These are phyloP conservation scores for Fusarium anthophilum DNA, from an alignment of 2,329 filamentous ascomycete species.

Conservation along the genomic window DNA sequence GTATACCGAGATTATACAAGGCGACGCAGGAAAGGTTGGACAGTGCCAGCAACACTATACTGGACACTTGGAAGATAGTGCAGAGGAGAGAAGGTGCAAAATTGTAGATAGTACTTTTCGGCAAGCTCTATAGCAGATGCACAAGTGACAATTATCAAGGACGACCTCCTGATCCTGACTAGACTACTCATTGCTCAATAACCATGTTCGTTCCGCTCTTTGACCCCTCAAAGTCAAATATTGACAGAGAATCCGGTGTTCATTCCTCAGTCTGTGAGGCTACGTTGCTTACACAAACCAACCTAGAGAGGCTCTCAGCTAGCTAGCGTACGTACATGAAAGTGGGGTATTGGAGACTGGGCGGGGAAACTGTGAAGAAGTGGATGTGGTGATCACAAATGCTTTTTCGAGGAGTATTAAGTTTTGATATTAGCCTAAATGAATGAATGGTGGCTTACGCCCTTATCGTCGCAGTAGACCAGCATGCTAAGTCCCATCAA, in stretches of 20 bases:
- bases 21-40: not conserved
- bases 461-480: accelerated
- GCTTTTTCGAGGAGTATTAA: not conserved
- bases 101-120: not conserved
- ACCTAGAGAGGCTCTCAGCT: not conserved
- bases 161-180: accelerated
- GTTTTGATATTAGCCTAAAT: not conserved
- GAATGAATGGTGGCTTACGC: too few species aligned
- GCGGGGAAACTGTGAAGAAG: not conserved
- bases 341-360: too few species aligned
- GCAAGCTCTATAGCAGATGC: accelerated
- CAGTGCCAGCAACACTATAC: not conserved
- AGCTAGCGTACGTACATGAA: not conserved
- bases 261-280: not conserved
- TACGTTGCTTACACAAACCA: not conserved
- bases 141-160: accelerated
- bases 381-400: not conserved
- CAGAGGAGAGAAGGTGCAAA: not conserved
- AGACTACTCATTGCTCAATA: not conserved
- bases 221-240: not conserved
- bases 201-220: accelerated
- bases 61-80: not conserved
- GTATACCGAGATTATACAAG: not conserved
- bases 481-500: too few species aligned
- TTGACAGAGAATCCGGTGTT: accelerated